Base-by-base conservation (phyloP, 2,329 filamentous ascomycete genomes). In the Colletotrichum melonis region DNA sequence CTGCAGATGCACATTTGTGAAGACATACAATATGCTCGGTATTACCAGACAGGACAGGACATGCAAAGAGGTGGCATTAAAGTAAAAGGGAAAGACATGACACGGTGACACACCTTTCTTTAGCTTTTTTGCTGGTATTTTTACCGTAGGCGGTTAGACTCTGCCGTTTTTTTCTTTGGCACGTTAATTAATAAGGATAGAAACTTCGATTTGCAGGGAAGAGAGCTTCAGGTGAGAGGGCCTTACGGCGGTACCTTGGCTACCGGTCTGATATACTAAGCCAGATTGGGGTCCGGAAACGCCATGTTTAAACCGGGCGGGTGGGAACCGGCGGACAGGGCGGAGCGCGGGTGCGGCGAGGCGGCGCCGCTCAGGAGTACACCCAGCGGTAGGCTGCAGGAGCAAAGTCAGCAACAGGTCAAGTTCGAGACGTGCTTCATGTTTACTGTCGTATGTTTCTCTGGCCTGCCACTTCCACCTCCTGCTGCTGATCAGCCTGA, bases 301-400 rank as follows among this genome's bases (percentile, higher is more conserved):
- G 55, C 70, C 38, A 42, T 64, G 70, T 73, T 70, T 57, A 65
- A 73, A 70, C 67, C 55, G 7, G 59, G 22, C 42, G 24, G 60
- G 65, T 55, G 69, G 26, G 30, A 14, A 30, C 46, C 54, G 28
- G 60, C 56, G 55, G 70, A 70, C 70, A 70, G 70, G 67, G 70
- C 70, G 70, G 70, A 73, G 70, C 70, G 56, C 67, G 52, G 59
- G 58, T 69, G 67, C 66, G 66, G 49, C 30, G 49, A 46, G 32
- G 49, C 42, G n/a, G 22, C n/a, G 42, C 62, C 54, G n/a, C 16
- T 38, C 35, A 63, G 28, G 16, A 46, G 30, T 26, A 26, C 58
- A 49, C 58, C 19, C 30, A 54, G 19, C n/a, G 42, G 54, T n/a
- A 65, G 38, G 63, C 63, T n/a, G 22, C 42, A 49, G 42, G 42